Evolutionary conservation across 805 yeast species (phyloP).

Genomic region (Lipomyces lipofer): DNA sequence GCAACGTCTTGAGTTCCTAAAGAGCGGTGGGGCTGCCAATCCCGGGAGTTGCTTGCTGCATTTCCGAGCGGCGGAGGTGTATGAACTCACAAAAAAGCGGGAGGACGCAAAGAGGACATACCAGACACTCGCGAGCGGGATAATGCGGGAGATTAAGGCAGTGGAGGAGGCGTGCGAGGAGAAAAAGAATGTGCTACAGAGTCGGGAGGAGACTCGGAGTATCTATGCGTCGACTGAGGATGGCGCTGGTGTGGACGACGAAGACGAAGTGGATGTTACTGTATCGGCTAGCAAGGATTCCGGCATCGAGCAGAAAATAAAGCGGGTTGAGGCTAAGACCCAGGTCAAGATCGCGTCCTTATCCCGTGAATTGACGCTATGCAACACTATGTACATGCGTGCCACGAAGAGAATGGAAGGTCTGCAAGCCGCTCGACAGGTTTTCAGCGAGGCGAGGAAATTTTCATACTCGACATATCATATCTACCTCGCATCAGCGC

Average conservation of each 20-base stretch:
- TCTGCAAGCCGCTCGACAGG: slow-evolving; percentile 66
- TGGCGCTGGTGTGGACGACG: slow-evolving; percentile 5
- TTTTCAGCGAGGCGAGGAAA: slow-evolving; percentile 71
- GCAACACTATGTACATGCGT: slow-evolving; percentile 70
- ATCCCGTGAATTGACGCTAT: slow-evolving; percentile 55
- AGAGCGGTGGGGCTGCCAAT: slow-evolving; percentile 59
- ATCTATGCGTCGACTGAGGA: background rate
- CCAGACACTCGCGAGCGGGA: slow-evolving; percentile 50
- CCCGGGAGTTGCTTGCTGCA: slow-evolving; percentile 69
- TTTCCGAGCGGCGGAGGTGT: slow-evolving; percentile 65
- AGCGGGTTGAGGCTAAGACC: slow-evolving; percentile 27
- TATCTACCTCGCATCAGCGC: slow-evolving; percentile 77
- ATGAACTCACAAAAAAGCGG: slow-evolving; percentile 58
- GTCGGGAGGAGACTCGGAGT: slow-evolving; percentile 3
- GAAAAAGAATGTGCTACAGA: slow-evolving; percentile 22
- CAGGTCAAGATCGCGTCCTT: slow-evolving; percentile 33
- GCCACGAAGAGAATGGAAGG: slow-evolving; percentile 67
- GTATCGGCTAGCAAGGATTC: background rate
- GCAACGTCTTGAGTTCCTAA: slow-evolving; percentile 48
- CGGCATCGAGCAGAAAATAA: slow-evolving; percentile 6
- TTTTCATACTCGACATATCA: slow-evolving; percentile 66
- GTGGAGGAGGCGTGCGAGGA: slow-evolving; percentile 30
- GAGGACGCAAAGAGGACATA: slow-evolving; percentile 54
- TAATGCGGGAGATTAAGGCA: slow-evolving; percentile 45
- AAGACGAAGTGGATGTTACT: background rate